Evolutionary conservation across 2,329 filamentous ascomycete species (phyloP).

Genomic region (Chaetomiaceae sp.): DNA sequence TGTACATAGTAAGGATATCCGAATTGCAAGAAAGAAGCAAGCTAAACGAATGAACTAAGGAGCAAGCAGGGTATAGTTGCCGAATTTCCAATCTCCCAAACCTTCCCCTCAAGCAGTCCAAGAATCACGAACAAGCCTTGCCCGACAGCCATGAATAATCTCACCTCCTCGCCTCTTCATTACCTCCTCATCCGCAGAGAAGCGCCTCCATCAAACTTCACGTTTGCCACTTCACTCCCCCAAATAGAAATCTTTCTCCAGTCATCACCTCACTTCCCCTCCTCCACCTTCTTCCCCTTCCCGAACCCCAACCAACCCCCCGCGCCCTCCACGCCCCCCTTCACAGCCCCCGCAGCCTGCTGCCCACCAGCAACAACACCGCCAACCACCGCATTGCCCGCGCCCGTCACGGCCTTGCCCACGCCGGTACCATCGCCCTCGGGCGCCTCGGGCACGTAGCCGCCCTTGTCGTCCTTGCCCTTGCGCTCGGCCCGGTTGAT

Average conservation of each 20-base stretch:
- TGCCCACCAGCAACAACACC: not conserved
- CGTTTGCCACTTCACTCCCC: not conserved
- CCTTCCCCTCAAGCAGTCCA: too few species aligned
- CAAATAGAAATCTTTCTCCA: not conserved
- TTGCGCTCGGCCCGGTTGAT: slow-evolving; percentile 58
- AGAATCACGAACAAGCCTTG: too few species aligned
- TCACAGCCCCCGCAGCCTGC: not conserved
- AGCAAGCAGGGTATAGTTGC: too few species aligned
- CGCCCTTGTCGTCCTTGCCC: slow-evolving; percentile 56
- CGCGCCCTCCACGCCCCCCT: not conserved
- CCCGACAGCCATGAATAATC: too few species aligned
- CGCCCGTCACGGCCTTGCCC: slow-evolving; percentile 5
- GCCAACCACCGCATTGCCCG: not conserved
- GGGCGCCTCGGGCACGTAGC: slow-evolving; percentile 31
- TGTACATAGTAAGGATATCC: too few species aligned
- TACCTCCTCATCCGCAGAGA: too few species aligned
- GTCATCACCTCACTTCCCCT: not conserved
- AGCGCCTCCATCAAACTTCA: not conserved
- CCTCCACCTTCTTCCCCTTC: not conserved
- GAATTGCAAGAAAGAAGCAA: too few species aligned
- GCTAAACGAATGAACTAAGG: too few species aligned
- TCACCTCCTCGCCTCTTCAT: too few species aligned
- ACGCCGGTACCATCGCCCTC: not conserved
- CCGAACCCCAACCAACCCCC: not conserved
- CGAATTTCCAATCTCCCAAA: too few species aligned